Evolutionary conservation across 306 rosid genomes (phyloP), one percentile per base, ranked within the genome.

Genomic region (Prosopis cineraria): DNA sequence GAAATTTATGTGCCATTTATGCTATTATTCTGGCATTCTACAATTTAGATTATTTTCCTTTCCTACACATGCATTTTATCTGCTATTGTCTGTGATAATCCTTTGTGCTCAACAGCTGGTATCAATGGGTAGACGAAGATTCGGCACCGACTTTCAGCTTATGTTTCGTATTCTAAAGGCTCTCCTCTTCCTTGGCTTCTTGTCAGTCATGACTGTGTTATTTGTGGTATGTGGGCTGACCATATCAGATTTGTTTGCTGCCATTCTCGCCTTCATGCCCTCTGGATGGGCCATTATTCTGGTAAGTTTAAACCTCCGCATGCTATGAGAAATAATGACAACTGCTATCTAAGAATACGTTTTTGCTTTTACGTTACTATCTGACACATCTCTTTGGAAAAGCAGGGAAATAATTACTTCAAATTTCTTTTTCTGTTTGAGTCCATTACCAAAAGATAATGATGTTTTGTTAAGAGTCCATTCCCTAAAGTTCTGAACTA

Each of bases 211-310:
- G 72, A 67, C 72, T 40, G 72, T 67, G 16, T 67, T 67, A 7
- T 67, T 67, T 67, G 72, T 67, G 34, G 72, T 67, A 2, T 67
- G 72, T 67, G 72, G 72, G 33, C 72, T 67, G 20, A 67, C 72
- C 72, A 40, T 67, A 39, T 10, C 72, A 67, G 72, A 67, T 40
- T 85, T 79, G 86, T 85, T 76, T 85, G 89, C 78, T 40, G 72
- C 72, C 8, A 75, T 85, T 79, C 82, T 85, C 52, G 89, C 89
- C 72, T 82, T 85, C 78, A 79, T 82, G 89, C 89, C 89, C 68
- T 82, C 89, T 59, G 89, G 89, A 45, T 85, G 89, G 89, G 89
- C 72, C 10, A 45, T 67, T 22, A 67, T 67, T 67, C 72, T 67
- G 72, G 72, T 67, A 20, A 67, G 72, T 39, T 11, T 11, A 67